phyloP scores from a whole-genome alignment of 1,284 basidiomycete genomes.

The Ganoderma leucocontextum region DNA sequence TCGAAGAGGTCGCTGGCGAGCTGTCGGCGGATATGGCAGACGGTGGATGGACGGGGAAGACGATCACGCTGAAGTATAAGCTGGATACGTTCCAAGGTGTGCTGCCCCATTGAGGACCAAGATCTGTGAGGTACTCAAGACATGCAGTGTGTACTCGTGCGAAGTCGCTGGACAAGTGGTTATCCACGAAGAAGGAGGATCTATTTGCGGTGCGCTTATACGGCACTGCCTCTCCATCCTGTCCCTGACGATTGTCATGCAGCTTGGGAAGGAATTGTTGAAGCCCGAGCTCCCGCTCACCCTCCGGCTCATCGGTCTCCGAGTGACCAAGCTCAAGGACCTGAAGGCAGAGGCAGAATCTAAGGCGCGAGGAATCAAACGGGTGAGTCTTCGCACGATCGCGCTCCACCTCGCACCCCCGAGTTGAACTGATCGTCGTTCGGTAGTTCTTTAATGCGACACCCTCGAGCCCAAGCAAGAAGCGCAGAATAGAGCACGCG shows the following conservation, averaged over 20 bases:
- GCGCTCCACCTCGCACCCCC: too few relatives aligned
- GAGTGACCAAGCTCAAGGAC: slow-evolving; percentile 88
- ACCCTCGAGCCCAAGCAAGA: slow-evolving; percentile 44
- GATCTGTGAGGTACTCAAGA: background rate
- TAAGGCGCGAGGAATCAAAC: slow-evolving; percentile 64
- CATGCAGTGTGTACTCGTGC: slow-evolving; percentile 82
- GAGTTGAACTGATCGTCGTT: background rate
- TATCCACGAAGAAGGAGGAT: slow-evolving; percentile 78
- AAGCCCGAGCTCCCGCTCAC: slow-evolving; percentile 80
- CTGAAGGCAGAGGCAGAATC: slow-evolving; percentile 58
- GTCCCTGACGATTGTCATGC: slow-evolving; percentile 11
- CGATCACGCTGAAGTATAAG: slow-evolving; percentile 84
- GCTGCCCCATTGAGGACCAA: slow-evolving; percentile 17
- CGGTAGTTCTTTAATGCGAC: slow-evolving; percentile 64
- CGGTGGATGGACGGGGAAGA: slow-evolving; percentile 78
- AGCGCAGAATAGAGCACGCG: slow-evolving; percentile 31
- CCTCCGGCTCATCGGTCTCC: slow-evolving; percentile 82
- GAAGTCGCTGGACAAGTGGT: slow-evolving; percentile 78
- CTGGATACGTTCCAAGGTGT: slow-evolving; percentile 80
- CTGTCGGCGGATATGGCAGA: slow-evolving; percentile 80
- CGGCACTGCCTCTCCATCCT: background rate
- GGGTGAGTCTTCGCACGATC: slow-evolving; percentile 49
- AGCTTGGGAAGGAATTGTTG: slow-evolving; percentile 87
- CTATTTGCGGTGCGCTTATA: slow-evolving; percentile 70
- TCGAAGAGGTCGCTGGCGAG: slow-evolving; percentile 82